A percentile compares a stretch with the other conserved stretches of the same genome.
phyloP scores from a whole-genome alignment of 179 eudicot genomes.

The Vitellaria paradoxa region DNA sequence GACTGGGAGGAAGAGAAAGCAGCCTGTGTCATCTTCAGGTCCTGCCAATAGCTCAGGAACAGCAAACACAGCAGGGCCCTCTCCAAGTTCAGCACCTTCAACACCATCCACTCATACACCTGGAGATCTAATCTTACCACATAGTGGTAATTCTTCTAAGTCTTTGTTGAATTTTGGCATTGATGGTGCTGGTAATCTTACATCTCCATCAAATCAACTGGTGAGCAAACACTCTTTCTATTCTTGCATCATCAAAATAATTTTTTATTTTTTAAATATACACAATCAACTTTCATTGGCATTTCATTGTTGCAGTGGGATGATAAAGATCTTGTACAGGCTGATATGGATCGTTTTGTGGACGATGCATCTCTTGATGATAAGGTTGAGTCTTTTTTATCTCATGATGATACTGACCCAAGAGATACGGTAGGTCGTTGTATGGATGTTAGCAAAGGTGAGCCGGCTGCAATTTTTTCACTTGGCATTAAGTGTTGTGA shows the following conservation, averaged over 20 bases:
- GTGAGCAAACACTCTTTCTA: constrained; percentile 33
- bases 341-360: constrained; percentile 81
- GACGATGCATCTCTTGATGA: constrained; percentile 89
- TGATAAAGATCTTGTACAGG: constrained; percentile 60
- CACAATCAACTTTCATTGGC: background rate
- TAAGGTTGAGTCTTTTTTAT: constrained; percentile 91
- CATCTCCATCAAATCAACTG: constrained; percentile 76
- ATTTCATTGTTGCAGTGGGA: constrained; percentile 47
- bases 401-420: constrained; percentile 88
- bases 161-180: constrained; percentile 77
- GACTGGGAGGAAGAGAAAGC: constrained; percentile 90
- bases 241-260: background rate
- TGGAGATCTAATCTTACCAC: constrained; percentile 83
- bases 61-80: constrained; percentile 93
- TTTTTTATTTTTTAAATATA: too few relatives aligned
- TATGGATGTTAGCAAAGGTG: constrained; percentile 94
- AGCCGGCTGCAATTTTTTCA: constrained; percentile 17
- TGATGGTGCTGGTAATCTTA: constrained; percentile 59
- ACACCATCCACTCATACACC: constrained; percentile 94
- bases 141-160: constrained; percentile 77
- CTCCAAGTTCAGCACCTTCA: constrained; percentile 97
- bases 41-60: constrained; percentile 99
- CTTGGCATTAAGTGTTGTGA: background rate
- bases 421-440: constrained; percentile 80
- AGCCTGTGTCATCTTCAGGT: constrained; percentile 86